Evolutionary conservation across 345 rosid species (phyloP).

Genomic region (Rhodamnia argentea): DNA sequence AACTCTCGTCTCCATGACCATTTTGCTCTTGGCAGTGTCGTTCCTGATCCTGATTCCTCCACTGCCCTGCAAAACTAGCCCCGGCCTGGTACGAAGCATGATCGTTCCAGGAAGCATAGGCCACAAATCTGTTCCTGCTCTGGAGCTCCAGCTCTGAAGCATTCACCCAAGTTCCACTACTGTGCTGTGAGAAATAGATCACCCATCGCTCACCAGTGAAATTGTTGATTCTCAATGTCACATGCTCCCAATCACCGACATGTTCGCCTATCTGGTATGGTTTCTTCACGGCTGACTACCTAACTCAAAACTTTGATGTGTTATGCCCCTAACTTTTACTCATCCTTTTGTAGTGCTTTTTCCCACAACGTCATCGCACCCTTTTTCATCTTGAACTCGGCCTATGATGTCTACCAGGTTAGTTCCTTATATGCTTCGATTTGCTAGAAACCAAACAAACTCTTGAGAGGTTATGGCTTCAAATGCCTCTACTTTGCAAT

Average conservation of each 20-base stretch:
- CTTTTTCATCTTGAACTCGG: slow-evolving; percentile 75
- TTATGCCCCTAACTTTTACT: neutral
- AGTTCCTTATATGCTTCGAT: neutral
- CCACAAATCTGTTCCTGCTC: slow-evolving; percentile 41
- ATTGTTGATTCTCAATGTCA: slow-evolving; percentile 64
- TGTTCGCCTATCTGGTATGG: slow-evolving; percentile 77
- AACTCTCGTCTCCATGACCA: slow-evolving; percentile 30
- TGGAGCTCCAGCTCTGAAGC: slow-evolving; percentile 47
- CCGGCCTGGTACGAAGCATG: slow-evolving; percentile 78
- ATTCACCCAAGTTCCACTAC: slow-evolving; percentile 54
- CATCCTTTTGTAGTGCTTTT: slow-evolving; percentile 54
- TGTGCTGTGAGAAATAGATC: slow-evolving; percentile 53
- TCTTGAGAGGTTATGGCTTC: neutral
- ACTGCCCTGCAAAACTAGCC: slow-evolving; percentile 65
- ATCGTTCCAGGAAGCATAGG: slow-evolving; percentile 57
- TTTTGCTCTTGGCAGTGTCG: slow-evolving; percentile 34
- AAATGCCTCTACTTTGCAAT: neutral
- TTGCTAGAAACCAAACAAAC: neutral
- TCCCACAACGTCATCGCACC: slow-evolving; percentile 80
- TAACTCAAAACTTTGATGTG: neutral
- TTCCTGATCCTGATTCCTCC: slow-evolving; percentile 34
- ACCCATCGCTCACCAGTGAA: slow-evolving; percentile 49
- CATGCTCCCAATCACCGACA: slow-evolving; percentile 75
- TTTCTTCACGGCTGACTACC: neutral
- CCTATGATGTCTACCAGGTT: slow-evolving; percentile 90